Evolutionary conservation across 768 basidiomycete genomes (phyloP).

Genomic region (Russula abietina): DNA sequence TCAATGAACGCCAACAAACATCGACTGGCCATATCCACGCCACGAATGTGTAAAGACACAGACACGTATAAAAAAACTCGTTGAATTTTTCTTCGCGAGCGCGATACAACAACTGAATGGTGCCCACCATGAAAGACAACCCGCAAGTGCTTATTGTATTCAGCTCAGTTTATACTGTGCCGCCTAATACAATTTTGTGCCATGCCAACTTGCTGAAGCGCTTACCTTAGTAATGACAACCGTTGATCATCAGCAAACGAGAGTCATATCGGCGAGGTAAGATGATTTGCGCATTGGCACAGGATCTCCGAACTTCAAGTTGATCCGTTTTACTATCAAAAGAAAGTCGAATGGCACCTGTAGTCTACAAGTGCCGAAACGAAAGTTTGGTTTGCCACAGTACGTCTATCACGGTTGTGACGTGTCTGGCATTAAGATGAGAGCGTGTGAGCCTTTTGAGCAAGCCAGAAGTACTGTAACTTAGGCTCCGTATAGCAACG

Average conservation of each 20-base stretch:
- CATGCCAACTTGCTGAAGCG: not conserved
- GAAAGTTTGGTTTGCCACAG: not conserved
- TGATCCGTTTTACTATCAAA: too few species aligned
- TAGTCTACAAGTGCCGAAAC: not conserved
- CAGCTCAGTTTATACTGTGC: not conserved
- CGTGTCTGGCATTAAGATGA: not conserved
- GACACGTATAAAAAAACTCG: conserved; percentile 44
- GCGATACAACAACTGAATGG: conserved; percentile 41
- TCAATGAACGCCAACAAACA: too few species aligned
- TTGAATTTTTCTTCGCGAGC: conserved; percentile 57
- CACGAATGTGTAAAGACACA: conserved; percentile 57
- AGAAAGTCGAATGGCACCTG: not conserved
- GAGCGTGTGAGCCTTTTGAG: not conserved
- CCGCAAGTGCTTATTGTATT: not conserved
- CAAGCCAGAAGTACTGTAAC: too few species aligned
- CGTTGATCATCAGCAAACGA: not conserved
- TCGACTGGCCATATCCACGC: too few species aligned
- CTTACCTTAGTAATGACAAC: not conserved
- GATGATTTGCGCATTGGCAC: too few species aligned
- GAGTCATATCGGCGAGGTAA: too few species aligned
- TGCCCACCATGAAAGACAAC: conserved; percentile 27
- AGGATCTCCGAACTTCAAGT: too few species aligned
- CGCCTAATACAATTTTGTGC: not conserved
- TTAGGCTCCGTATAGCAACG: too few species aligned
- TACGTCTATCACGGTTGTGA: not conserved